phyloP scores from a whole-genome alignment of 2,329 filamentous ascomycete species.

The Pestalotiopsis sp. region DNA sequence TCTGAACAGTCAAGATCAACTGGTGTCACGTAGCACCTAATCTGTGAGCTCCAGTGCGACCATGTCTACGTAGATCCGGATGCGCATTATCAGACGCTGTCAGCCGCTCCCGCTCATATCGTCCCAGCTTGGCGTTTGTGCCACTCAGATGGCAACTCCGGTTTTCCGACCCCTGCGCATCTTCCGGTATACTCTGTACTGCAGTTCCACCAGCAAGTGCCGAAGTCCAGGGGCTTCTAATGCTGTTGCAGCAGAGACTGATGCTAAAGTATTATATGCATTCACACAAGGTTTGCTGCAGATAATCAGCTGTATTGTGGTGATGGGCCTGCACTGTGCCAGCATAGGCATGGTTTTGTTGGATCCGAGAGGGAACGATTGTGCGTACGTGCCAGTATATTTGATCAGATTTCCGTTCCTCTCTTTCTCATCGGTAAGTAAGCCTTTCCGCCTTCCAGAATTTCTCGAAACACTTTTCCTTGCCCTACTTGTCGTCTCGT shows the following conservation, averaged over 20 bases:
- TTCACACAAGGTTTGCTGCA: neutral
- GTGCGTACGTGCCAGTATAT: neutral
- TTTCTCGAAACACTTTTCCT: neutral
- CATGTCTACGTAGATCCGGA: too few species aligned
- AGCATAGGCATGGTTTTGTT: neutral
- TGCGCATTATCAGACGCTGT: too few species aligned
- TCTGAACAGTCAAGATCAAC: too few species aligned
- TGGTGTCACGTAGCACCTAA: too few species aligned
- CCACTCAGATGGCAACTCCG: too few species aligned
- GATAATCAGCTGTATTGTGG: neutral
- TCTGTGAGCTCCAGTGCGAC: too few species aligned
- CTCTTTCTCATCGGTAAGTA: neutral
- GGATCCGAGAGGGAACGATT: neutral
- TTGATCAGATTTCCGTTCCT: neutral
- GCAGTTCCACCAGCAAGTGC: neutral
- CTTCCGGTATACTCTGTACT: neutral
- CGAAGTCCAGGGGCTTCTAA: neutral
- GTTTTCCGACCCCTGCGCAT: too few species aligned
- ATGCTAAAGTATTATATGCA: neutral
- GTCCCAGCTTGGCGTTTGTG: too few species aligned
- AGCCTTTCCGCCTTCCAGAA: neutral
- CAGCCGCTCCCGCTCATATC: too few species aligned
- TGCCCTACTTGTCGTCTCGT: neutral
- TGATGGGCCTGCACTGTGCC: neutral
- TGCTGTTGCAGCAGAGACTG: neutral